A percentile compares a stretch with the other conserved stretches of the same genome.
Conservation (phyloP, 1,284 basidiomycete genomes). For the Fistulina hepatica region DNA sequence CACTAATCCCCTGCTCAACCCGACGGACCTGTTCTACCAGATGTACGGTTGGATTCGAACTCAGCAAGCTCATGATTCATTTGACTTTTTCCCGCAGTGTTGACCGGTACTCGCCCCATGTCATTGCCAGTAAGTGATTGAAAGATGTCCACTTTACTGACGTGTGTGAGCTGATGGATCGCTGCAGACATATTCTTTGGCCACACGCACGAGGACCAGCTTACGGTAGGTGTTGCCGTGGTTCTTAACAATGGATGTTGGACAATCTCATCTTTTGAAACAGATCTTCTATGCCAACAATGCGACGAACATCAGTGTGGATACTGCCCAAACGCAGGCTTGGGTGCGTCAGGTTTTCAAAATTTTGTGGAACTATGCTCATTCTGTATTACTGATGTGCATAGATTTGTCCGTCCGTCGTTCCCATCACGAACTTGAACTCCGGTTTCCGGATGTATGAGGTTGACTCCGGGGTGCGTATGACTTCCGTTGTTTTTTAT, state of each 20-base stretch:
- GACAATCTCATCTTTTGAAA: constrained; percentile 1
- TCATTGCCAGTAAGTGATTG: constrained; percentile 54
- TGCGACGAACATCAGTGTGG: constrained; percentile 46
- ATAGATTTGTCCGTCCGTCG: constrained; percentile 58
- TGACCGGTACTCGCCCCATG: constrained; percentile 69
- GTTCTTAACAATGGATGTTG: background rate
- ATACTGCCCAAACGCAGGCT: constrained; percentile 44
- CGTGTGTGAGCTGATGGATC: background rate
- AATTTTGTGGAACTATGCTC: constrained; percentile 2
- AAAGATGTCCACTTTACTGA: constrained; percentile 4
- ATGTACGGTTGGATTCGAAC: constrained; percentile 52
- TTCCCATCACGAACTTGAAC: constrained; percentile 66
- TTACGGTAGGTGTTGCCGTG: constrained; percentile 40
- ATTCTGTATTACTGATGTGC: constrained; percentile 16
- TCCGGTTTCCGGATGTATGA: constrained; percentile 74
- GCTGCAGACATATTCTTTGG: constrained; percentile 62
- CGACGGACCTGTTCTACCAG: constrained; percentile 40
- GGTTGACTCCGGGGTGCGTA: constrained; percentile 58
- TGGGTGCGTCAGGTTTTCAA: constrained; percentile 34
- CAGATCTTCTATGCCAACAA: constrained; percentile 72
- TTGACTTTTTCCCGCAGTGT: constrained; percentile 37
- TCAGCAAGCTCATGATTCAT: constrained; percentile 5
- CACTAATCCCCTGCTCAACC: constrained; percentile 31
- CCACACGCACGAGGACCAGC: constrained; percentile 74
- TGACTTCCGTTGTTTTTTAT: background rate